Conservation (phyloP, 192 early-diverging fungal genomes). For the Geosiphon pyriformis region DNA sequence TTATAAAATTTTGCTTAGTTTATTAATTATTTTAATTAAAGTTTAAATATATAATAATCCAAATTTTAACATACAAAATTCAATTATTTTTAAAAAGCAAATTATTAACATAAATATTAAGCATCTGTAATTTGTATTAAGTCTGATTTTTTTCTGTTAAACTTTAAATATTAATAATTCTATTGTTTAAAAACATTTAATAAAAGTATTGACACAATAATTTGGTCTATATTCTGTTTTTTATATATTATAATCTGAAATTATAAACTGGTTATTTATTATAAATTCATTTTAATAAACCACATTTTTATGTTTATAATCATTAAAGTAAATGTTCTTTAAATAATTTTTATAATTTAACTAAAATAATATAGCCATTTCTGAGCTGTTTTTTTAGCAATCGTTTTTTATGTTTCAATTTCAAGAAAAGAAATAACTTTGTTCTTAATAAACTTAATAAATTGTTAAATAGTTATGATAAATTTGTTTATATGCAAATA, state of each 20-base stretch:
- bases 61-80: neutral
- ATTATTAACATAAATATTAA: neutral
- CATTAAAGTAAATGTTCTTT: slow-evolving; percentile 12
- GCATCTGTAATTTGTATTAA: neutral
- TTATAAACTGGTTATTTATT: neutral
- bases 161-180: neutral
- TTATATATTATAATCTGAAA: neutral
- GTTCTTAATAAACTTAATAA: slow-evolving; percentile 5
- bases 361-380: neutral
- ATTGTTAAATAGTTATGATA: neutral
- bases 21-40: slow-evolving; percentile 1
- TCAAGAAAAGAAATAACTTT: neutral
- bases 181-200: slow-evolving; percentile 1
- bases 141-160: neutral
- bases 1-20: slow-evolving; percentile 15
- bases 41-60: neutral
- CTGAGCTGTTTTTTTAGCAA: neutral
- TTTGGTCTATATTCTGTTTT: neutral
- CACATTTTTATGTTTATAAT: slow-evolving; percentile 6
- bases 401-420: slow-evolving; percentile 8
- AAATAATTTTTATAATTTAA: slow-evolving; percentile 5
- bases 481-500: slow-evolving; percentile 11
- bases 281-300: neutral
- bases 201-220: slow-evolving; percentile 4
- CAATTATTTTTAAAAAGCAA: neutral